Base-by-base conservation (phyloP, 116 monocot genomes). In the Iris pallida region DNA sequence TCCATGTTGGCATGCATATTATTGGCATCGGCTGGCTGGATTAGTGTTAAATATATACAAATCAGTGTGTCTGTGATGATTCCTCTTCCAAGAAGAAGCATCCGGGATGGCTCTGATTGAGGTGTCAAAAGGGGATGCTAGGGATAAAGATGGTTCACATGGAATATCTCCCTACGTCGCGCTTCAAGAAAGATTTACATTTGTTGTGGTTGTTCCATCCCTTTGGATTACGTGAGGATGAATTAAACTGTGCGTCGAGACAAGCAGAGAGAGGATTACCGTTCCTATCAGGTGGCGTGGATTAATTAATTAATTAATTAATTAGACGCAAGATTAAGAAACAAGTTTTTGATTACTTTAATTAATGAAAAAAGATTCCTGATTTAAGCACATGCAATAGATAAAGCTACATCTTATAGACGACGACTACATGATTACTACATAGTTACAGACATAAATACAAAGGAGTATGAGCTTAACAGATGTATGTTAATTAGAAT, bases 121-220 rank as follows among this genome's bases (percentile, higher is more conserved):
- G 18, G 13, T 61, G 61, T 49, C 20, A 20, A 65, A 65, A 30
- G 51, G 9, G 0, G 11, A n/a, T 5, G 14, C 15, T 11, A 10
- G 17, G 67, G 67, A 67, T 53, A 67, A 67, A 67, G 52, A 67
- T 67, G 53, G 53, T 67, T 7, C 30, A 9, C 6, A 67, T 54
- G 67, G 67, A 67, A 20, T 67, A 54, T 54, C 54, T 67, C 18
- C 47, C 45, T 63, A 17, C 63, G 63, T 47, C 45, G 8, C 11
- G 45, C 46, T 63, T 54, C 53, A 67, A 42, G 30, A 30, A 67
- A 53, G 53, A 67, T 67, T 19, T 19, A 19, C 20, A 42, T 53
- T 20, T 54, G 67, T 67, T 67, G 53, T 67, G 67, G 14, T 67
- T 67, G 67, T 67, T 67, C 54, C 40, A 53, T 67, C 14, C 54